phyloP scores from a whole-genome alignment of 352 stramenopile species.

The Globisporangium mamillatum region DNA sequence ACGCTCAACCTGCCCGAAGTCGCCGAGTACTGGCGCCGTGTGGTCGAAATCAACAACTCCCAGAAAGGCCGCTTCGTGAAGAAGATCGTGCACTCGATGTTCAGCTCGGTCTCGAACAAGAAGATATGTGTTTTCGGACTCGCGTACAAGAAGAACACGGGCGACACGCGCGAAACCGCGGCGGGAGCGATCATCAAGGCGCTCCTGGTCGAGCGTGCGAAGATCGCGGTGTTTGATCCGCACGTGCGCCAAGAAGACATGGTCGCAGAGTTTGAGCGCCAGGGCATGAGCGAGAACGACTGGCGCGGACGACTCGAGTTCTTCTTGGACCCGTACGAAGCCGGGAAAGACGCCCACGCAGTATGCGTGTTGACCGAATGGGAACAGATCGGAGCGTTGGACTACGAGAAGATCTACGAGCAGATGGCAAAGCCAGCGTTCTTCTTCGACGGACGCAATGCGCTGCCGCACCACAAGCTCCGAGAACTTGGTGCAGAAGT shows the following conservation, averaged over 20 bases:
- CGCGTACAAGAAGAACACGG: slow-evolving; percentile 99
- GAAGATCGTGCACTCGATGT: slow-evolving; percentile 98
- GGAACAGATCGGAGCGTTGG: slow-evolving; percentile 97
- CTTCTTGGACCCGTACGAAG: slow-evolving; percentile 88
- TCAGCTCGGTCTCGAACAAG: slow-evolving; percentile 99
- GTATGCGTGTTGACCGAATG: slow-evolving; percentile 37
- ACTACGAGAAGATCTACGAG: slow-evolving; percentile 96
- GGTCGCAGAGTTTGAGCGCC: slow-evolving; percentile 74
- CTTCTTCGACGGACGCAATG: slow-evolving; percentile 99
- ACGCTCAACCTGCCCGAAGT: slow-evolving; percentile 97
- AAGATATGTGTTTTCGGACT: slow-evolving; percentile 99
- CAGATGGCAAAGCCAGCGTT: slow-evolving; percentile 99
- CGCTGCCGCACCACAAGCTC: slow-evolving; percentile 93
- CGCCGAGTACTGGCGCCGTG: slow-evolving; percentile 98
- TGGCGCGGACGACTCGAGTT: slow-evolving; percentile 22
- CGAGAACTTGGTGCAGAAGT: slow-evolving; percentile 97
- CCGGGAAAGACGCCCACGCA: slow-evolving; percentile 90
- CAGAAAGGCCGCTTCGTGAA: slow-evolving; percentile 99
- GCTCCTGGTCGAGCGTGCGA: slow-evolving; percentile 94
- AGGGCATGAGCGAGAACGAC: slow-evolving; percentile 87
- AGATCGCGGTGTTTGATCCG: slow-evolving; percentile 97
- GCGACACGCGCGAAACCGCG: slow-evolving; percentile 98
- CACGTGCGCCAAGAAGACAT: slow-evolving; percentile 97
- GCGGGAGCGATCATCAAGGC: slow-evolving; percentile 97
- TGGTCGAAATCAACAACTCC: slow-evolving; percentile 99